Evolutionary conservation across 306 rosid species (phyloP).

Genomic region (Benincasa hispida): DNA sequence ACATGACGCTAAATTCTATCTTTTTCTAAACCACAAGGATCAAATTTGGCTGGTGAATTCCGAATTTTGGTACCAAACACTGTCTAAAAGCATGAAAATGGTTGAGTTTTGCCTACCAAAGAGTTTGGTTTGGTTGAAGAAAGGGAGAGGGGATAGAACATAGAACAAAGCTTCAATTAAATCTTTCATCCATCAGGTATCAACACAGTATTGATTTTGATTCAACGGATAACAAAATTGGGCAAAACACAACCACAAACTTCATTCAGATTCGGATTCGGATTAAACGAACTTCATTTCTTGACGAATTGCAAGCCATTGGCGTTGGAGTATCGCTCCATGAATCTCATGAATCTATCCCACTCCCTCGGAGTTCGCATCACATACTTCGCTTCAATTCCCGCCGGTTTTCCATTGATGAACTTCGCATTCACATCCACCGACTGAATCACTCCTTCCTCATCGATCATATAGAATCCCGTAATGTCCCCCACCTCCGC

Average conservation of each 20-base stretch:
- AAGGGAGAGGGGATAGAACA: neutral
- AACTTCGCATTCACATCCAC: slow-evolving; percentile 95
- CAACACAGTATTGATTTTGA: neutral
- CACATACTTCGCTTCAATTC: slow-evolving; percentile 79
- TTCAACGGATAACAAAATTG: neutral
- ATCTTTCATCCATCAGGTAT: neutral
- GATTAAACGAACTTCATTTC: slow-evolving; percentile 23
- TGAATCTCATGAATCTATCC: slow-evolving; percentile 99
- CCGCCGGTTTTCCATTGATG: slow-evolving; percentile 85
- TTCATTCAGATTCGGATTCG: neutral
- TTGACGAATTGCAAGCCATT: slow-evolving; percentile 80
- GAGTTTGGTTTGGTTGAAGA: neutral
- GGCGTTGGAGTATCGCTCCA: slow-evolving; percentile 88
- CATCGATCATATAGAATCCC: slow-evolving; percentile 94
- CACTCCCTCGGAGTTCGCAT: slow-evolving; percentile 79
- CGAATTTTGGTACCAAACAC: no score
- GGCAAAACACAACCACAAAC: neutral
- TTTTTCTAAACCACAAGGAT: no score
- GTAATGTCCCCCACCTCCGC: slow-evolving; percentile 94
- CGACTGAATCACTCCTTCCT: slow-evolving; percentile 85
- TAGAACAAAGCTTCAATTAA: neutral
- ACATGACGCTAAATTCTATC: no score
- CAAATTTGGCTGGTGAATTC: no score
- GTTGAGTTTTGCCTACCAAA: no score
- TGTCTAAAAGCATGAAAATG: no score